These are phyloP conservation scores for Cercophora scortea DNA, from an alignment of 495 filamentous ascomycete species.

Conservation along the genomic window DNA sequence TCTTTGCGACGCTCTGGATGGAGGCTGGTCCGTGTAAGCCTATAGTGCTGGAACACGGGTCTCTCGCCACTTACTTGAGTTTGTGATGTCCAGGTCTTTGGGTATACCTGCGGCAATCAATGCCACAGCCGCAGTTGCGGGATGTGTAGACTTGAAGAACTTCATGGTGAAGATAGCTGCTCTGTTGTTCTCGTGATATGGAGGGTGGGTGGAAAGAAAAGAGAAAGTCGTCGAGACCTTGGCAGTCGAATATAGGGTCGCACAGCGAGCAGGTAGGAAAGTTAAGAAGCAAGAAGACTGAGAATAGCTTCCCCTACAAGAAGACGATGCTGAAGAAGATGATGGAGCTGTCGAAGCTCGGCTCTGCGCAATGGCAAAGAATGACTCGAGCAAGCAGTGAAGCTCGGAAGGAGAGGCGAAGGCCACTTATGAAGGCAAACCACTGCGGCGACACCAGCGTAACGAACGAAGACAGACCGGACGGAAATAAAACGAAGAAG, in stretches of 20 bases:
- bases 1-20: slow-evolving; percentile 38
- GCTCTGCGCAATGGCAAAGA: too few species aligned
- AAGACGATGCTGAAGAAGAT: background rate
- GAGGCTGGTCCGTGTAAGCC: slow-evolving; percentile 32
- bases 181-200: background rate
- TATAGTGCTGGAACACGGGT: background rate
- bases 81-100: slow-evolving; percentile 35
- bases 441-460: too few species aligned
- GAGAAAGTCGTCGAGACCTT: background rate
- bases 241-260: background rate
- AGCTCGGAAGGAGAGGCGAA: too few species aligned
- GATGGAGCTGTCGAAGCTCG: too few species aligned
- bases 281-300: background rate
- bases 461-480: too few species aligned
- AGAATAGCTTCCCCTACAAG: background rate
- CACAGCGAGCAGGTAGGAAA: background rate
- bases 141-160: slow-evolving; percentile 24
- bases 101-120: slow-evolving; percentile 24
- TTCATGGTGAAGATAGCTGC: slow-evolving; percentile 10
- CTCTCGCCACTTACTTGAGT: slow-evolving; percentile 24
- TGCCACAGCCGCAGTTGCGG: slow-evolving; percentile 19
- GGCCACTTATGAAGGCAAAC: too few species aligned
- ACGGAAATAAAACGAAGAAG: too few species aligned
- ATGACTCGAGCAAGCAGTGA: too few species aligned
- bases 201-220: background rate